These are phyloP conservation scores for Mucor indicus DNA, from an alignment of 371 early-diverging fungal species.

Conservation along the genomic window DNA sequence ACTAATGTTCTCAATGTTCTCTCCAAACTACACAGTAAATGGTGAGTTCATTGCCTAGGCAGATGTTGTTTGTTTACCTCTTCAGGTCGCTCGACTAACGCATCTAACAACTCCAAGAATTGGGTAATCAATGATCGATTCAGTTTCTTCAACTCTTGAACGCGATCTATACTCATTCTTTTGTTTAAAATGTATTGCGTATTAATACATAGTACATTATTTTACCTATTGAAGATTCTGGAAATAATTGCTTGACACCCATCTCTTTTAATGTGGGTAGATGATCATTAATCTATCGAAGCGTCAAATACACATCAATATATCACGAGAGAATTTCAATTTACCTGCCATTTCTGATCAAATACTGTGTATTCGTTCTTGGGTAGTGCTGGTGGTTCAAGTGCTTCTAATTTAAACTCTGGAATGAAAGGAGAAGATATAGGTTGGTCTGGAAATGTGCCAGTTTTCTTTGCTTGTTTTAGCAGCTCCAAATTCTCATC, in stretches of 20 bases:
- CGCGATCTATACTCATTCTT: conserved; percentile 51
- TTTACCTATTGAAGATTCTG: conserved; percentile 49
- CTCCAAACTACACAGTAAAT: conserved; percentile 44
- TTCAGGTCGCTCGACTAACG: conserved; percentile 53
- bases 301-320: background rate
- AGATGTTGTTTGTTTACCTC: conserved; percentile 28
- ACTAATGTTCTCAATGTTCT: conserved; percentile 61
- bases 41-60: too few species aligned
- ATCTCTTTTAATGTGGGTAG: conserved; percentile 63
- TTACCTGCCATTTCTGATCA: conserved; percentile 71
- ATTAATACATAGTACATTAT: background rate
- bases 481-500: conserved; percentile 52
- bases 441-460: conserved; percentile 21
- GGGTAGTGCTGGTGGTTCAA: conserved; percentile 64
- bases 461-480: conserved; percentile 25
- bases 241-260: conserved; percentile 66
- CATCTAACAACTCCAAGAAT: conserved; percentile 62
- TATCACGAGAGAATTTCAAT: background rate
- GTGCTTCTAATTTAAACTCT: conserved; percentile 37
- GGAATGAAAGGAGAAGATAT: conserved; percentile 39
- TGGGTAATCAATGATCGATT: conserved; percentile 72
- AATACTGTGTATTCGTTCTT: conserved; percentile 65
- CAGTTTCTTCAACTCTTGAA: conserved; percentile 69
- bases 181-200: background rate
- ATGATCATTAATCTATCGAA: conserved; percentile 53